Conservation (phyloP, 768 basidiomycete genomes). For the Lactarius psammicola region DNA sequence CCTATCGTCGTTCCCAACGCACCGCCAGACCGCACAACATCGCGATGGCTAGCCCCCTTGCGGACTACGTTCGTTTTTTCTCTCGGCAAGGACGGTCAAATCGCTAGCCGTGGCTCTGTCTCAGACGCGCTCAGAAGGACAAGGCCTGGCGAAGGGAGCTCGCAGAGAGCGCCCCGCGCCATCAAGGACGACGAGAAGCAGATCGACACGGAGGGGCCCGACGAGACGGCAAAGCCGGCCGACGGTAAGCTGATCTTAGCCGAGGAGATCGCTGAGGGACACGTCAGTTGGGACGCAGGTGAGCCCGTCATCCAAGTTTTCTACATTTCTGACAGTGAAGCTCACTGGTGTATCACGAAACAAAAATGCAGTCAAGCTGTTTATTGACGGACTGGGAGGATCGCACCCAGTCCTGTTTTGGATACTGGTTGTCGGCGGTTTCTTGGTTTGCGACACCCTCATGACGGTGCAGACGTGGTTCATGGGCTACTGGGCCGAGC, state of each 20-base stretch:
- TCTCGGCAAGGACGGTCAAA: constrained; percentile 52
- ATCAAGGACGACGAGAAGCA: constrained; percentile 33
- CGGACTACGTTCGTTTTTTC: constrained; percentile 58
- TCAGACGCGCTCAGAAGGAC: constrained; percentile 47
- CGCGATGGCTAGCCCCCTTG: constrained; percentile 51
- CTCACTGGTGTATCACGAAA: constrained; percentile 21
- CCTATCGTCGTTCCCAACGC: background rate
- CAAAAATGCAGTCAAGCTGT: constrained; percentile 35
- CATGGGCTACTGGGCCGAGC: constrained; percentile 46
- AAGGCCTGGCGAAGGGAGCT: constrained; percentile 36
- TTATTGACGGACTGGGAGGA: constrained; percentile 33
- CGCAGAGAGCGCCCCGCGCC: constrained; percentile 29
- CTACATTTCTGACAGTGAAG: background rate
- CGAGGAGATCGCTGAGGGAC: constrained; percentile 62
- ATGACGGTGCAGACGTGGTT: constrained; percentile 40
- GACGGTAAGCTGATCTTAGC: constrained; percentile 60
- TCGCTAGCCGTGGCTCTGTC: constrained; percentile 49
- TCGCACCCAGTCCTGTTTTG: constrained; percentile 36
- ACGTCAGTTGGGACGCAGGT: constrained; percentile 50
- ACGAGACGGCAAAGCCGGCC: constrained; percentile 27
- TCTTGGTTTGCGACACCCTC: constrained; percentile 31
- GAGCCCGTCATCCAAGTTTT: constrained; percentile 29
- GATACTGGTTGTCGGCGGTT: constrained; percentile 29
- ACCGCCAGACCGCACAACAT: constrained; percentile 51
- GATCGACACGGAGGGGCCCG: constrained; percentile 30